Base-by-base conservation (phyloP, 2,329 filamentous ascomycete species). In the Stachybotrys chartarum region DNA sequence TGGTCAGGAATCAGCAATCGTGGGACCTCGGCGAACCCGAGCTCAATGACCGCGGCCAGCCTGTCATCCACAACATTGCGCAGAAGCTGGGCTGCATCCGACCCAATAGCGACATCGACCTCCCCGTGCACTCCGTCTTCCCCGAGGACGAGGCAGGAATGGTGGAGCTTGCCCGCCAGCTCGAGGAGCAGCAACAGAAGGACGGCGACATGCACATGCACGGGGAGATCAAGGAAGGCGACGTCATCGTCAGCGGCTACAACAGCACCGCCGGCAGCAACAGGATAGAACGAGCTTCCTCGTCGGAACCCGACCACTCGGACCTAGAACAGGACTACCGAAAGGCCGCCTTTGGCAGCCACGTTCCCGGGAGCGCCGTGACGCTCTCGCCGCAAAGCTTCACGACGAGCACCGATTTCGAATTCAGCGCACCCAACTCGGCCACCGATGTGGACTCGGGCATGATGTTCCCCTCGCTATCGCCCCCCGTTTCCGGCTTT, bases 11-110 rank as follows among this genome's bases (percentile, higher is more conserved):
- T 57, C 72, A 74, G 18, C 80, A 85, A 61, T 64, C 73, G 3
- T 86, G 83, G 83, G 79, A 82, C 12, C 72, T 85, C 16, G 82
- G 79, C n/a, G 82, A 85, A 62, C 83, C 83, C 4, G 81, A 84
- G 58, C 70, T 85, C 60, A 86, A 86, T 66, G 82, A 84, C 58
- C 75, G 80, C 53, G 82, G 82, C 39, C 80, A 83, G 61, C 83
- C 83, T 3, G 78, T 86, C 30, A 83, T 86, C 54, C 83, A 86
- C 70, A 80, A 85, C 65, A 86, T 86, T 57, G 82, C 83, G 39
- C 78, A 80, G 59, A 84, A 80, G 68, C 79, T 86, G 31, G 82
- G 83, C 50, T 85, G 82, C 72, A 83, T 86, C 62, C 78, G 83
- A 55, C 81, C 80, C 17, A 83, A 84, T 62, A 80, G 77, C 64